Evolutionary conservation across 768 basidiomycete genomes (phyloP).

Genomic region (Cubamyces lactineus): DNA sequence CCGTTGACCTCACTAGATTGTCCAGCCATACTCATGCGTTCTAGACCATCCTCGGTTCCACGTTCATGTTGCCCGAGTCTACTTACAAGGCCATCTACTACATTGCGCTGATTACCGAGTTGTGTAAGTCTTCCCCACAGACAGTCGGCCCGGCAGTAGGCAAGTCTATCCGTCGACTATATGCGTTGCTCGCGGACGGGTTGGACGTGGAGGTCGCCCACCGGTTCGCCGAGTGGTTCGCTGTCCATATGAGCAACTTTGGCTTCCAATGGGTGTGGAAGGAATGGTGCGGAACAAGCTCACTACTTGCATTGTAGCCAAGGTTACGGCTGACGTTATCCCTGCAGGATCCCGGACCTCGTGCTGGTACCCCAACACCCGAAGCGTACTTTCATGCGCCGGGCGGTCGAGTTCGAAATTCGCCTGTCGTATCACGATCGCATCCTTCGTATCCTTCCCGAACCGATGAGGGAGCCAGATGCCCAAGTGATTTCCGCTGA

Average conservation of each 20-base stretch:
- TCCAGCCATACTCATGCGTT: neutral
- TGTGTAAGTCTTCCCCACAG: conserved; percentile 91
- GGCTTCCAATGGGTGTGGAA: conserved; percentile 99
- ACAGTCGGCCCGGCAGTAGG: conserved; percentile 97
- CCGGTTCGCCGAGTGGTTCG: conserved; percentile 93
- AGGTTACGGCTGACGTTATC: neutral
- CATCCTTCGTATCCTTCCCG: conserved; percentile 85
- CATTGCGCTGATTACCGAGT: conserved; percentile 84
- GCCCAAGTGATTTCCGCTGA: conserved; percentile 65
- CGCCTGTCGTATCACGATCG: conserved; percentile 93
- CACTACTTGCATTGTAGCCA: conserved; percentile 1
- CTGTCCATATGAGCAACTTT: conserved; percentile 96
- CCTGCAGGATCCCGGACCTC: conserved; percentile 82
- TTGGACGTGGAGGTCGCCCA: conserved; percentile 84
- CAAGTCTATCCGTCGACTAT: conserved; percentile 90
- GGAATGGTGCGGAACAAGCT: conserved; percentile 64
- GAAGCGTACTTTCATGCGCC: conserved; percentile 83
- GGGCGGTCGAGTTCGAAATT: conserved; percentile 87
- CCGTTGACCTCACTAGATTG: neutral
- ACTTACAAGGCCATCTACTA: conserved; percentile 84
- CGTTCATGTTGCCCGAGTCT: conserved; percentile 78
- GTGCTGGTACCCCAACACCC: conserved; percentile 76
- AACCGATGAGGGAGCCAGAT: conserved; percentile 71
- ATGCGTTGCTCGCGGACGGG: conserved; percentile 76
- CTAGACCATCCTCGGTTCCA: conserved; percentile 72